A percentile compares a stretch with the other conserved stretches of the same genome.
Conservation (phyloP, 2,329 filamentous ascomycete species). For the Didymella pomorum region DNA sequence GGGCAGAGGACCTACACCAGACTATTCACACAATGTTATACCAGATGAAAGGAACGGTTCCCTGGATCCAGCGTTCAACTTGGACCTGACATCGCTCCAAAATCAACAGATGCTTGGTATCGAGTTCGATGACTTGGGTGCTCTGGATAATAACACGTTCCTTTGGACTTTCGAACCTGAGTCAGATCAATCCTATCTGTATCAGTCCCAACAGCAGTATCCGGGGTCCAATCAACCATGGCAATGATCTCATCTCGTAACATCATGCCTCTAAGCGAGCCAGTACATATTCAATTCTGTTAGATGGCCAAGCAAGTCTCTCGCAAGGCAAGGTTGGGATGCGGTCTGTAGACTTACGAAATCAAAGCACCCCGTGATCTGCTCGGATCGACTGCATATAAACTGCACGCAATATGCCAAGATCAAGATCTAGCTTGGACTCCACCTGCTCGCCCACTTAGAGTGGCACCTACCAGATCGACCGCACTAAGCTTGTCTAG, state of each 20-base stretch:
- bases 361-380: neutral
- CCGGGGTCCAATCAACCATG: neutral
- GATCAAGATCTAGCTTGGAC: neutral
- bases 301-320: neutral
- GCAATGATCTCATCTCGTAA: neutral
- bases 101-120: constrained; percentile 45
- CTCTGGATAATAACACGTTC: constrained; percentile 44
- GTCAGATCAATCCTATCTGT: constrained; percentile 38
- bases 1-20: constrained; percentile 3
- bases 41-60: constrained; percentile 31
- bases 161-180: constrained; percentile 43
- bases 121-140: constrained; percentile 43
- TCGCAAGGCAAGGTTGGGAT: neutral
- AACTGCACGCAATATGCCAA: neutral
- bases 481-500: neutral
- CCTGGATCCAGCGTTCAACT: constrained; percentile 44
- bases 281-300: constrained; percentile 2
- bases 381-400: neutral
- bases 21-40: constrained; percentile 1
- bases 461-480: neutral
- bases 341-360: neutral
- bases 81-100: constrained; percentile 46
- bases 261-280: neutral
- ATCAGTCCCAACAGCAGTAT: constrained; percentile 35
- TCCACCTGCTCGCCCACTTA: neutral